These are phyloP conservation scores for Rhizopus microsporus DNA, from an alignment of 371 early-diverging fungal species.

Conservation along the genomic window DNA sequence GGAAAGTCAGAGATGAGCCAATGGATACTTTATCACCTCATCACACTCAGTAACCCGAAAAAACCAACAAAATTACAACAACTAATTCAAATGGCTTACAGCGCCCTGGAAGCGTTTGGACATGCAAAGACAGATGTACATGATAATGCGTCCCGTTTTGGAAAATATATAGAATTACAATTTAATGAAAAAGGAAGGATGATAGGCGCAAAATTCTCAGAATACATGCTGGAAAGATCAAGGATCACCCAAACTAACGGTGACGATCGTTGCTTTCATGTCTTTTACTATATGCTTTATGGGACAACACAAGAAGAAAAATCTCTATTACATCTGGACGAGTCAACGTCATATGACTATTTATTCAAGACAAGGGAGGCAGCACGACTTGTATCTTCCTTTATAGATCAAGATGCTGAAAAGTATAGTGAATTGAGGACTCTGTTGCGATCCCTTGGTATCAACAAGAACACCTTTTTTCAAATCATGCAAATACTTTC, in stretches of 20 bases:
- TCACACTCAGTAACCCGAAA: constrained; percentile 68
- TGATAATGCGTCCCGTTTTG: constrained; percentile 85
- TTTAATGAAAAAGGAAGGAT: constrained; percentile 86
- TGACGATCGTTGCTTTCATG: constrained; percentile 88
- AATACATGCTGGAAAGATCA: constrained; percentile 87
- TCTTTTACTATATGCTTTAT: constrained; percentile 84
- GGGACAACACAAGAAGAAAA: constrained; percentile 38
- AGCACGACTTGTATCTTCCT: constrained; percentile 17
- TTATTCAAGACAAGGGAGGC: constrained; percentile 28
- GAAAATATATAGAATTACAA: constrained; percentile 90
- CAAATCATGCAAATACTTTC: constrained; percentile 65
- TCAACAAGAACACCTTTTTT: constrained; percentile 71
- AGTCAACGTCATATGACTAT: constrained; percentile 14
- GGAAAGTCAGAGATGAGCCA: constrained; percentile 80
- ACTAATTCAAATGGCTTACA: constrained; percentile 27
- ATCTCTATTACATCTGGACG: constrained; percentile 17
- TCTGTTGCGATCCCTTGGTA: constrained; percentile 79
- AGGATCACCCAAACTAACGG: constrained; percentile 55
- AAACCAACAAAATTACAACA: constrained; percentile 75
- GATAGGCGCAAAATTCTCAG: constrained; percentile 81
- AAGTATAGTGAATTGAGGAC: constrained; percentile 68
- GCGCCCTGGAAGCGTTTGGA: constrained; percentile 82
- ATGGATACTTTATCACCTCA: constrained; percentile 63
- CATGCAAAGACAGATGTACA: constrained; percentile 73
- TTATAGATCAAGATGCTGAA: constrained; percentile 39